Evolutionary conservation across 176 grass and related monocot genomes (phyloP), one percentile per base, ranked within the genome.

Genomic region (Juncus effusus): DNA sequence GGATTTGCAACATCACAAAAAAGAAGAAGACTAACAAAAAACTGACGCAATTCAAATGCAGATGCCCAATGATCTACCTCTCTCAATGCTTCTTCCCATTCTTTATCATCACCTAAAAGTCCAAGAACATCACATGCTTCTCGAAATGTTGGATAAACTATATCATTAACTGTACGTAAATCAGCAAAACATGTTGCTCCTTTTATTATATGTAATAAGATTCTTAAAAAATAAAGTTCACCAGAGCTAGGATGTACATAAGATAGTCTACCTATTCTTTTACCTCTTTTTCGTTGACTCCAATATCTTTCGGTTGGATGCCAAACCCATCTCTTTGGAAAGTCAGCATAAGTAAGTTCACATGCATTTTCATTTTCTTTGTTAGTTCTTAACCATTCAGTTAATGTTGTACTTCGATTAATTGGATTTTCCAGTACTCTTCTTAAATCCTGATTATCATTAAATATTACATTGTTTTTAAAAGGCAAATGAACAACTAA

Each of bases 191-290:
- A 74, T 60, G 11, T 42, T 11, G 62, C 28, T n/a, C 70, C 70
- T 36, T 53, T 63, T 9, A 10, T 36, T 12, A 64, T 36, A 8
- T 81, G 67, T 28, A 78, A 38, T 3, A 78, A 40, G 40, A 71
- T 60, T 59, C 65, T 35, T 0, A 81, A 42, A 16, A 60, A 81
- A 13, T 75, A 81, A 15, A 68, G 36, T 28, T 75, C 78, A 19
- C 62, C 62, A 8, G 35, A 38, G 0, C 41, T 60, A 37, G 78
- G 61, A 42, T 81, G 72, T 3, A 75, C 59, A 38, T 81, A 58
- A 58, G 7, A 11, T 58, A 58, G 8, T 5, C 54, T 4, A 11
- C n/a, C 54, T 58, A 58, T 4, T 12, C 9, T 58, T 14, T 58
- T 16, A 11, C 54, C 54, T 5, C 14, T n/a, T 16, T 14, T n/a